A percentile compares a stretch with the other conserved stretches of the same genome.
These are phyloP conservation scores for Baeospora myosura DNA, from an alignment of 1,284 basidiomycete species.

Conservation along the genomic window DNA sequence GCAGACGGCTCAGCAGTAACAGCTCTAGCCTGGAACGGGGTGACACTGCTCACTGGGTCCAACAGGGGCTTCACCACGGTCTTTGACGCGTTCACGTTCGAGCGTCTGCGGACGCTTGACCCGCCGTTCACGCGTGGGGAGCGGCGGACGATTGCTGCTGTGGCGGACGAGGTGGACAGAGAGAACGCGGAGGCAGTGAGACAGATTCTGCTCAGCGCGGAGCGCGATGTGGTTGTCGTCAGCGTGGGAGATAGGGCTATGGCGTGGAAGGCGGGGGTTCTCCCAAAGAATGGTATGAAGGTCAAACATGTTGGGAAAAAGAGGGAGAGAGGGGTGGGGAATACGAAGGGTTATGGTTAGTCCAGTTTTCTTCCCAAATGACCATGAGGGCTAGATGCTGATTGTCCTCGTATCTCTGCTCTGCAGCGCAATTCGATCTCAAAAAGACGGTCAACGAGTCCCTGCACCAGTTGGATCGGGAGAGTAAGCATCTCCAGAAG, in stretches of 20 bases:
- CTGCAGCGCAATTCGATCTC: conserved; percentile 56
- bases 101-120: conserved; percentile 45
- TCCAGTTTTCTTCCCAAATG: too few relatives aligned
- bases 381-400: too few relatives aligned
- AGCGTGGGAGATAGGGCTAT: conserved; percentile 58
- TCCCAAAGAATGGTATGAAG: conserved; percentile 27
- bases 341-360: conserved; percentile 49
- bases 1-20: conserved; percentile 50
- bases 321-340: conserved; percentile 24
- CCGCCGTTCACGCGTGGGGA: conserved; percentile 30
- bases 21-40: conserved; percentile 52
- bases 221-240: conserved; percentile 57
- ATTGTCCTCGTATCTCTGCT: conserved; percentile 7
- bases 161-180: conserved; percentile 17
- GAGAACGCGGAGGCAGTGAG: conserved; percentile 43
- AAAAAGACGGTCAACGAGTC: conserved; percentile 61
- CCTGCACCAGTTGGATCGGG: conserved; percentile 42
- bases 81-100: conserved; percentile 63
- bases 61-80: conserved; percentile 54
- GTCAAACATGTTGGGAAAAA: conserved; percentile 27
- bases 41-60: conserved; percentile 57
- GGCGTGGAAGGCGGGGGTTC: conserved; percentile 60
- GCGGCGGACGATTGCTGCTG: conserved; percentile 13
- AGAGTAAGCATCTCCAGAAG: conserved; percentile 30
- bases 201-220: conserved; percentile 52